Evolutionary conservation across 2,329 filamentous ascomycete genomes (phyloP).

Genomic region (Plectosphaerella sp.): DNA sequence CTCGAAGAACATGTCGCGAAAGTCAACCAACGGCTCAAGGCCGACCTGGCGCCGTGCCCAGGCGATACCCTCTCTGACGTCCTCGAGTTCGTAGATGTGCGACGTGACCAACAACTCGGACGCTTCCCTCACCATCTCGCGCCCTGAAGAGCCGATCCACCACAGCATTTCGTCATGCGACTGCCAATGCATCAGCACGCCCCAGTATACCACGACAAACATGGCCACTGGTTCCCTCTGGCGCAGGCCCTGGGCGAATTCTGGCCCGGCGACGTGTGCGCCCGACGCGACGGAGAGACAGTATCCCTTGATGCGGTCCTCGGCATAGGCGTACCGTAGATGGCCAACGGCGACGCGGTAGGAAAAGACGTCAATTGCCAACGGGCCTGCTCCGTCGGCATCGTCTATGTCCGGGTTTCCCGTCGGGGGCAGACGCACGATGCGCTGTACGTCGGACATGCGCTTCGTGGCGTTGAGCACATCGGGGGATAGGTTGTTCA

Average conservation of each 20-base stretch:
- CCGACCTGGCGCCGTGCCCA: conserved; percentile 2
- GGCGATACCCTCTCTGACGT: background rate
- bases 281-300: conserved; percentile 23
- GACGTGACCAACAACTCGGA: background rate
- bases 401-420: background rate
- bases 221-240: conserved; percentile 26
- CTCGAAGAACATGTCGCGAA: too few relatives aligned
- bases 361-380: background rate
- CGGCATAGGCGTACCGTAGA: conserved; percentile 21
- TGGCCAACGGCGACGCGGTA: conserved; percentile 1
- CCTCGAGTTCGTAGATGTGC: background rate
- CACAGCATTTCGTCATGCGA: background rate
- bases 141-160: background rate
- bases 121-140: background rate
- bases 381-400: background rate
- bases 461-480: conserved; percentile 1
- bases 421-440: background rate
- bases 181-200: conserved; percentile 21
- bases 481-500: conserved; percentile 1
- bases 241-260: conserved; percentile 23
- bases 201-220: conserved; percentile 31
- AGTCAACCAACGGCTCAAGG: background rate
- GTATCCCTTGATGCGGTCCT: conserved; percentile 22
- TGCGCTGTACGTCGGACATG: background rate
- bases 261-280: conserved; percentile 18